Base-by-base conservation (phyloP, 176 grass and related monocot species). In the Musa acuminata region DNA sequence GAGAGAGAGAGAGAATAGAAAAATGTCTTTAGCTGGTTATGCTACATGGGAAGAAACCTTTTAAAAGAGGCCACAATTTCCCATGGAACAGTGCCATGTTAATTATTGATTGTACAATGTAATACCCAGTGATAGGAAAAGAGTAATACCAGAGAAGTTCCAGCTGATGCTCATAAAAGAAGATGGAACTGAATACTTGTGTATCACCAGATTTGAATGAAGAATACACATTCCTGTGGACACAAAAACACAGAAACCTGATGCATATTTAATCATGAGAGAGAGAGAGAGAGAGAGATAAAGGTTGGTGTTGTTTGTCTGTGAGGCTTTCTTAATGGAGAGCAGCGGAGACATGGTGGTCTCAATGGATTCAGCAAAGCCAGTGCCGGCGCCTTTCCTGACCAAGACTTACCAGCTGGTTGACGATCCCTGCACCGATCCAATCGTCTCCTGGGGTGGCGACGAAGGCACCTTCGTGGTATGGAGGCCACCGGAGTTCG, bases 401-500 rank as follows among this genome's bases (percentile, higher is more conserved):
- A 89, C 81, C 23, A 99, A 99, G 84, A 94, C 90, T n/a, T 99
- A 99, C 88, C 88, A 99, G 75, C 83, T 99, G 53, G 96, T 99
- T 55, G 96, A 99, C 55, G 96, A 99, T 75, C 96, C 96, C 80
- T 89, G 91, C 88, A 99, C 91, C 13, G 90, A 99, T 75, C 88
- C 87, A 86, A 91, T 99, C 77, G 96, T 99, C 48, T 99, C 96
- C 8, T 99, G 96, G 96, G 96, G 96, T 0, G 96, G 85, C 13
- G 83, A 89, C 20, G 84, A 89, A 62, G 75, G 75, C 76, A 99
- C 90, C 76, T 99, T 99, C 79, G 91, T 99, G 7, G 88, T 99
- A 3, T 99, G 95, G 95, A 84, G 86, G 8, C 88, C 95, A 62
- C 80, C 90, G 9, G 88, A 91, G 84, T 99, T 99, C 70, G 78